These are phyloP conservation scores for Sporothrix pallida DNA, from an alignment of 2,329 filamentous ascomycete genomes.

Conservation along the genomic window DNA sequence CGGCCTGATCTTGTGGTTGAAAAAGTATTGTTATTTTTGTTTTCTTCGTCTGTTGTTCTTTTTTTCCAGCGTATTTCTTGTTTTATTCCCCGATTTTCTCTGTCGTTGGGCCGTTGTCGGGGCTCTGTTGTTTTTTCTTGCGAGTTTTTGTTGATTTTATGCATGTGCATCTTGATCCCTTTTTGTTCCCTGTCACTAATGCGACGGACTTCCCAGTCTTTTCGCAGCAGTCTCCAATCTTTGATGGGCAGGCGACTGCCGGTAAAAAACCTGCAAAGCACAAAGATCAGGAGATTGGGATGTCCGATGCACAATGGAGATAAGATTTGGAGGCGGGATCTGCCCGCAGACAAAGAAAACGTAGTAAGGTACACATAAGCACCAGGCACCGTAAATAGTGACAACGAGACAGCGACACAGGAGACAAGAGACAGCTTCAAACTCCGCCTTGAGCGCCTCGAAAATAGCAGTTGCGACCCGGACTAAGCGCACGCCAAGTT, in stretches of 20 bases:
- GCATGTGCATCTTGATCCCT: not conserved
- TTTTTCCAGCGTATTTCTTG: not conserved
- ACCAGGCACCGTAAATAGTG: not conserved
- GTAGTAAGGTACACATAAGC: not conserved
- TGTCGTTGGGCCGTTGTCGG: not conserved
- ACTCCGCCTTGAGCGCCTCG: not conserved
- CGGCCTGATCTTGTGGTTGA: constrained; percentile 18
- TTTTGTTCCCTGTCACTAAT: not conserved
- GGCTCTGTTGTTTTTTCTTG: not conserved
- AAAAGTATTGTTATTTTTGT: constrained; percentile 2
- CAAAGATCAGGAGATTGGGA: constrained; percentile 13
- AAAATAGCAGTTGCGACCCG: constrained; percentile 23
- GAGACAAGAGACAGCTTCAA: not conserved
- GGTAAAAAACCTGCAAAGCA: not conserved
- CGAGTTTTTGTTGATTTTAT: not conserved
- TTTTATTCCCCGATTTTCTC: not conserved
- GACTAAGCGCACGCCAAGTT: constrained; percentile 21
- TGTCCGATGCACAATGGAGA: constrained; percentile 12
- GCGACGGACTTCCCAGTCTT: not conserved
- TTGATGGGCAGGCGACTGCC: not conserved
- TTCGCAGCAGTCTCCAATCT: not conserved
- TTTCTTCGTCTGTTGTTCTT: not conserved
- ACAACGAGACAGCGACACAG: not conserved
- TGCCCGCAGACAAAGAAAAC: not conserved
- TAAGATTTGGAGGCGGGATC: not conserved